Conservation (phyloP, 257 asterid species). For the Rauvolfia tetraphylla region DNA sequence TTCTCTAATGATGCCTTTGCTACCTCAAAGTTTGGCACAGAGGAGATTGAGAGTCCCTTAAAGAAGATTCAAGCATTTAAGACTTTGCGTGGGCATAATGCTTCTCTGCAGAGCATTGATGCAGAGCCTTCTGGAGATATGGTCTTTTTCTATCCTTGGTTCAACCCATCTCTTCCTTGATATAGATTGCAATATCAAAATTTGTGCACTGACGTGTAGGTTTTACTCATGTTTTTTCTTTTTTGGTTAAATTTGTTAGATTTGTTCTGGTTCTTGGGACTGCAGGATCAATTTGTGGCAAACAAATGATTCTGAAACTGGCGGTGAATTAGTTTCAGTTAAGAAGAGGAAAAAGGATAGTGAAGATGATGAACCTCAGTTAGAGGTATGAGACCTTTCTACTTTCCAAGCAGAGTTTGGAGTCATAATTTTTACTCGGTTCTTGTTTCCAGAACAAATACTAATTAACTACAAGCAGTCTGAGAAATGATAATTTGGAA, state of each 20-base stretch:
- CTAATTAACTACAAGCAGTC: neutral
- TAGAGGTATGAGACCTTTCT: conserved; percentile 49
- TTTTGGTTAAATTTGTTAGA: conserved; percentile 40
- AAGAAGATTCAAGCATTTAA: conserved; percentile 56
- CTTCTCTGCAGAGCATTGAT: conserved; percentile 79
- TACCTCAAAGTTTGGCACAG: conserved; percentile 58
- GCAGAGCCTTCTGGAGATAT: conserved; percentile 68
- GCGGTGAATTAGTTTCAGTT: conserved; percentile 49
- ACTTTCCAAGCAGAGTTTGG: neutral
- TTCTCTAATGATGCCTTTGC: conserved; percentile 22
- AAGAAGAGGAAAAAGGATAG: conserved; percentile 76
- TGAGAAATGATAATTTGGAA: neutral
- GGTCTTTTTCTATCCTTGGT: conserved; percentile 41
- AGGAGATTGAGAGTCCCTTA: conserved; percentile 44
- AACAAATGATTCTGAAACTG: conserved; percentile 41
- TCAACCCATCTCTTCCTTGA: neutral
- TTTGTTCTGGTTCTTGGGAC: conserved; percentile 99
- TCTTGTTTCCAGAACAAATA: neutral
- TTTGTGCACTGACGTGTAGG: neutral
- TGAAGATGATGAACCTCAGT: conserved; percentile 46
- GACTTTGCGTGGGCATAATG: conserved; percentile 71
- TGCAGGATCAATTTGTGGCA: conserved; percentile 72
- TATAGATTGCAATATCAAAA: neutral
- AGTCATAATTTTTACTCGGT: neutral
- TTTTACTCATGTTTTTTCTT: conserved; percentile 7